Conservation (phyloP, 768 basidiomycete genomes). For the Rhodotorula babjevae region DNA sequence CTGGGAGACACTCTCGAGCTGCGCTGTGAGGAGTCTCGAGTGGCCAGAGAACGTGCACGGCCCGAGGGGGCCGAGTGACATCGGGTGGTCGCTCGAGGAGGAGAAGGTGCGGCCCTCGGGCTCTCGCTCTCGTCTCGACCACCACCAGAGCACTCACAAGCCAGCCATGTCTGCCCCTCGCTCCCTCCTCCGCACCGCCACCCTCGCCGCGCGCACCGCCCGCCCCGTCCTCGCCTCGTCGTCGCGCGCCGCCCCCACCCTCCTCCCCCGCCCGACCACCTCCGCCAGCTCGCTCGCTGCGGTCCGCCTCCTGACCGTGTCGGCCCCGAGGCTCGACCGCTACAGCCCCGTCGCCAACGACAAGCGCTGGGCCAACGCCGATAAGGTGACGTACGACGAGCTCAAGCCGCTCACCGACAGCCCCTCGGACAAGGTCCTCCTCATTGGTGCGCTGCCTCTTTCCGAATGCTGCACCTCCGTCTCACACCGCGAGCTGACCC, state of each 20-base stretch:
- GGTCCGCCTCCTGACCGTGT: not conserved
- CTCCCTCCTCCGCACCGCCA: not conserved
- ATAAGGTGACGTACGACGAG: conserved; percentile 64
- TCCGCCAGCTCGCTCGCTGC: not conserved
- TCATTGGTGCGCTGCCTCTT: conserved; percentile 21
- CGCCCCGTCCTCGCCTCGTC: not conserved
- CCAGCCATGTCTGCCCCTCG: not conserved
- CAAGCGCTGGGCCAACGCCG: conserved; percentile 15
- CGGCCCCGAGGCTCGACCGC: not conserved
- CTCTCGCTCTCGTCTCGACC: not conserved
- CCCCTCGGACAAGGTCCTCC: conserved; percentile 52
- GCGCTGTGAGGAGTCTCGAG: too few relatives aligned
- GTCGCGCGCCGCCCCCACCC: not conserved
- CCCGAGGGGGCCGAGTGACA: too few relatives aligned
- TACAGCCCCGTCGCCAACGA: conserved; percentile 5
- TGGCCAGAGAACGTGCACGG: too few relatives aligned
- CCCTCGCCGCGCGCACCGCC: not conserved
- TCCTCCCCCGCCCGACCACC: not conserved
- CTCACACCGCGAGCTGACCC: not conserved
- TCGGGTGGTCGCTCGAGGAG: too few relatives aligned
- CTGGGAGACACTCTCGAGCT: too few relatives aligned
- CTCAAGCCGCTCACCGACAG: conserved; percentile 72
- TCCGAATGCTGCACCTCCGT: not conserved
- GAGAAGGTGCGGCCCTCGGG: not conserved
- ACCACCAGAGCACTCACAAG: not conserved